Evolutionary conservation across 1,284 basidiomycete species (phyloP).

Genomic region (Pholiota adiposa): DNA sequence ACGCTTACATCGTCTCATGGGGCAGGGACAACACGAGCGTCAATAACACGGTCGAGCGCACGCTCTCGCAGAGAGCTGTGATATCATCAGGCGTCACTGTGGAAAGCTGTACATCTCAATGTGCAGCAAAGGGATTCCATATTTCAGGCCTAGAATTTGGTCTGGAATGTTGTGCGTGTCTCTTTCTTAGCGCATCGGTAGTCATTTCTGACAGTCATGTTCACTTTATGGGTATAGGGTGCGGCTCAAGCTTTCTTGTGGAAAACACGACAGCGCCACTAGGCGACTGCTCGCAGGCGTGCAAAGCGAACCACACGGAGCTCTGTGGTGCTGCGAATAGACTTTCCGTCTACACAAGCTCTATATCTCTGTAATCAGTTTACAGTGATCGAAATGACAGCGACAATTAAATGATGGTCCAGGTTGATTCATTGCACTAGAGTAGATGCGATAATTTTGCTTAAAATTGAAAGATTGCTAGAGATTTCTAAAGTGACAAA

Average conservation of each 20-base stretch:
- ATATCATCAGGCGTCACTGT: slow-evolving; percentile 20
- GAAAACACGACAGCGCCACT: slow-evolving; percentile 5
- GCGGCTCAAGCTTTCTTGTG: slow-evolving; percentile 6
- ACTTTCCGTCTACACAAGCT: slow-evolving; percentile 7
- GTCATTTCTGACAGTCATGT: not conserved
- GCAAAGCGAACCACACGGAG: slow-evolving; percentile 12
- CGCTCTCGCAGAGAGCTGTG: not conserved
- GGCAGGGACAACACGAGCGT: slow-evolving; percentile 8
- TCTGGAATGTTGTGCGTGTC: slow-evolving; percentile 23
- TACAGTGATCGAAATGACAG: too few relatives aligned
- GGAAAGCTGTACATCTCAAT: slow-evolving; percentile 20
- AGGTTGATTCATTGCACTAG: too few relatives aligned
- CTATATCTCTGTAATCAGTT: not conserved
- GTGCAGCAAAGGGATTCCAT: slow-evolving; percentile 19
- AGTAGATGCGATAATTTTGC: too few relatives aligned
- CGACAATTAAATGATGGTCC: too few relatives aligned
- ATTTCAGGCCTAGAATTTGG: slow-evolving; percentile 26
- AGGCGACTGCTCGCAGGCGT: slow-evolving; percentile 11
- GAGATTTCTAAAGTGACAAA: too few relatives aligned
- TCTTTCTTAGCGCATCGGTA: not conserved
- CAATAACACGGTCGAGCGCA: slow-evolving; percentile 5
- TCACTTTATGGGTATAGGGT: slow-evolving; percentile 8
- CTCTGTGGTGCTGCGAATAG: slow-evolving; percentile 15
- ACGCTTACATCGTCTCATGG: too few relatives aligned
- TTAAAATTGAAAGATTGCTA: too few relatives aligned